Evolutionary conservation across 75 land plant species (phyloP).

Genomic region (Selaginella tamariscina): DNA sequence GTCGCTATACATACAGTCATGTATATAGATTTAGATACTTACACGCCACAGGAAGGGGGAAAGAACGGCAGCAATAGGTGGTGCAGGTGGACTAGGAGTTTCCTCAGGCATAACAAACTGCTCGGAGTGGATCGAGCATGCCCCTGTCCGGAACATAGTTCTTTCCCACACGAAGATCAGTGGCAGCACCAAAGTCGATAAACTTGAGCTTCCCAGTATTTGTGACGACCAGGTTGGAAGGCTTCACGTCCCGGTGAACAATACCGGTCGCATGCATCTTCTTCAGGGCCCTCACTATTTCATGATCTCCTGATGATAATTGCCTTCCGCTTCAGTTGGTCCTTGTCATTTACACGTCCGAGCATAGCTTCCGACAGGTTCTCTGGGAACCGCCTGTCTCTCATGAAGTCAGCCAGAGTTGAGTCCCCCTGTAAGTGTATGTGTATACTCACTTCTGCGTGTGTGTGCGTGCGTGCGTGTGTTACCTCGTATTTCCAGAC

Average conservation of each 20-base stretch:
- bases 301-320: constrained; percentile 86
- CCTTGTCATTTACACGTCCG: constrained; percentile 56
- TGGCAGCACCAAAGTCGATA: constrained; percentile 99
- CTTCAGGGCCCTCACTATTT: constrained; percentile 69
- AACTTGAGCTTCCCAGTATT: constrained; percentile 77
- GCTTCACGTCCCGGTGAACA: constrained; percentile 95
- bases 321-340: constrained; percentile 46
- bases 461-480: constrained; percentile 9
- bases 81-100: constrained; percentile 90
- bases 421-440: constrained; percentile 63
- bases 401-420: constrained; percentile 82
- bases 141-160: constrained; percentile 76
- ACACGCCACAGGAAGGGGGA: constrained; percentile 98
- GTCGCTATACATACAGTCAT: not conserved
- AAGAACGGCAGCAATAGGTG: constrained; percentile 83
- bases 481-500: constrained; percentile 98
- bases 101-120: constrained; percentile 89
- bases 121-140: constrained; percentile 94
- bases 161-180: constrained; percentile 93
- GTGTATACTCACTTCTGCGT: constrained; percentile 10
- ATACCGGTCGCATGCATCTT: constrained; percentile 91
- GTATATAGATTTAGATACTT: not conserved
- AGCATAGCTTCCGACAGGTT: constrained; percentile 72
- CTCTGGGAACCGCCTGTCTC: constrained; percentile 60
- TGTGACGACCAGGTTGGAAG: constrained; percentile 89